Base-by-base conservation (phyloP, 495 filamentous ascomycete genomes). In the Aspergillus mulundensis region DNA sequence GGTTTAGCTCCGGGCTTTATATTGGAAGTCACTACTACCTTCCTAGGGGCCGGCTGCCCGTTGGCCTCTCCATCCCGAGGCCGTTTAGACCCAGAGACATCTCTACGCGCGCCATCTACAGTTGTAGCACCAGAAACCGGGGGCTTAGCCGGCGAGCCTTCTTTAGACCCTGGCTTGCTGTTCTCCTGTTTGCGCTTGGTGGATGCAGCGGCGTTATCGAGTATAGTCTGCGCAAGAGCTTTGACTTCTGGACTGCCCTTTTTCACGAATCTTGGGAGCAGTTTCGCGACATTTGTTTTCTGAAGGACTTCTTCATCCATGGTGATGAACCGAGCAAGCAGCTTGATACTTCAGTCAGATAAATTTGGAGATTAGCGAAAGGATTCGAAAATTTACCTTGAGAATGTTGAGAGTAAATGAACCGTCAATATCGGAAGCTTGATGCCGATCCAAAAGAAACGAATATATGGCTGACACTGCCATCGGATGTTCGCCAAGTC, bases 401-500 rank as follows among this genome's bases (percentile, higher is more conserved):
- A 94, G 77, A 19, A 90, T 81, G 19, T 79, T 83, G 39, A 82
- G 75, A 7, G 84, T 75, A 18, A 94, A 67, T 25, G 75, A 68
- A 0, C 87, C 84, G 57, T 84, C 80, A 57, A 79, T 81, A 59
- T 92, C 88, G 21, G 81, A 76, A 6, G 81, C 76, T 59, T 84
- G 83, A 54, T 85, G 81, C 5, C 87, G 82, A 58, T 88, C 81
- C 21, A 82, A 75, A 32, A 95, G 67, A 57, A 87, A 85, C 32
- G 82, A 82, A 54, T 84, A 82, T 57, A 83, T 75, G 23, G 80
- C 70, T 51, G 81, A 70, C 16, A 85, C 63, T 4, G 84, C 73
- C 49, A 80, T 70, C 19, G 75, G 62, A 75, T 84, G 76, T 75
- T 87, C 72, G 57, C 83, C 73, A 78, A 82, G 52, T 69, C 81